Percentiles rank a stretch among this genome's conserved stretches.
Conservation (phyloP, 2,329 filamentous ascomycete genomes). For the Didymella pinodella region DNA sequence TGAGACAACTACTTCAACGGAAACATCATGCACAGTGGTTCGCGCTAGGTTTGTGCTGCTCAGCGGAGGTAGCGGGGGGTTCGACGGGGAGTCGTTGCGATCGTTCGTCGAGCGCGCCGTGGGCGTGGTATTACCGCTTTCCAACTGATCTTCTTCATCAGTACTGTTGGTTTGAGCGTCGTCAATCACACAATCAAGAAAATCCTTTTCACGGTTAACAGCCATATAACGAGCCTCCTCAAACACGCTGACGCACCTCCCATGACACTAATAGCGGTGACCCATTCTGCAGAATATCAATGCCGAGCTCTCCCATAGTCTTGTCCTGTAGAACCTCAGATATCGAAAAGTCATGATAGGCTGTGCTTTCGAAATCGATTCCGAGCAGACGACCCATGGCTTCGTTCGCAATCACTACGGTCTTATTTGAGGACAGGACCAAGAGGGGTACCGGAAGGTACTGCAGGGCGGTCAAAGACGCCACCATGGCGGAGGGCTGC, state of each 20-base stretch:
- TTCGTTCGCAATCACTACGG: conserved; percentile 76
- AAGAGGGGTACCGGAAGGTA: conserved; percentile 77
- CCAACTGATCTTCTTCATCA: conserved; percentile 23
- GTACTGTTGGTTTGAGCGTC: conserved; percentile 39
- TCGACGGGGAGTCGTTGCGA: conserved; percentile 13
- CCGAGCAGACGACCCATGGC: conserved; percentile 75
- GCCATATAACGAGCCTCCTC: neutral
- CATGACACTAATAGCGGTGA: conserved; percentile 60
- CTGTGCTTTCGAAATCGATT: conserved; percentile 57
- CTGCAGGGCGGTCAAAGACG: conserved; percentile 65
- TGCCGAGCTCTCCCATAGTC: conserved; percentile 72
- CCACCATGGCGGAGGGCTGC: conserved; percentile 40
- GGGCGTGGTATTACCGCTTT: conserved; percentile 42
- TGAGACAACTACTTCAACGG: conserved; percentile 73
- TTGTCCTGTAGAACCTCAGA: conserved; percentile 70
- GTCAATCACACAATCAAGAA: conserved; percentile 55
- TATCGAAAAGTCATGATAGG: conserved; percentile 55
- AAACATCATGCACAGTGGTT: conserved; percentile 64
- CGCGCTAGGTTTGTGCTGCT: conserved; percentile 50
- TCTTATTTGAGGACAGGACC: conserved; percentile 73
- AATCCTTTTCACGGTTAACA: conserved; percentile 43
- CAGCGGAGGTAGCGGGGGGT: conserved; percentile 32
- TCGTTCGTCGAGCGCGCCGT: conserved; percentile 28
- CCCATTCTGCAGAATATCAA: conserved; percentile 76
- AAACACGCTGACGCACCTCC: conserved; percentile 50